Percentiles rank a stretch among this genome's conserved stretches.
phyloP scores from a whole-genome alignment of 169 alveolate species.

The Plasmodium inui region DNA sequence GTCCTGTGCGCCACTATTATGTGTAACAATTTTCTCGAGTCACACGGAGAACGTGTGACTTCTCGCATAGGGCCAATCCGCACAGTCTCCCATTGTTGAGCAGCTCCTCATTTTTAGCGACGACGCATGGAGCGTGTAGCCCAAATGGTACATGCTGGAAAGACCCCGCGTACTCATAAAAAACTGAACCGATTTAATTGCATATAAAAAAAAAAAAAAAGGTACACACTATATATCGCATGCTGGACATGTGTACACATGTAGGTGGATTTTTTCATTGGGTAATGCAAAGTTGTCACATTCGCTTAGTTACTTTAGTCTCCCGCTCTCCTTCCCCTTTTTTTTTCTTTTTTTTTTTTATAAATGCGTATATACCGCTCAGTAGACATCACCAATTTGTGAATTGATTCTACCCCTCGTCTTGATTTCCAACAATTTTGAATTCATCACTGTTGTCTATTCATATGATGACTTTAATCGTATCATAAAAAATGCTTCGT shows the following conservation, averaged over 20 bases:
- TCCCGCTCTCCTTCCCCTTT: background rate
- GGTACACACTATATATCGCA: background rate
- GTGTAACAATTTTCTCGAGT: background rate
- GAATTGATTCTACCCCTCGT: constrained; percentile 4
- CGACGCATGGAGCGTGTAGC: background rate
- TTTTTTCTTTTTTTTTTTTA: constrained; percentile 14
- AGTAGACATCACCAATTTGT: background rate
- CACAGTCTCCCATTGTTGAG: background rate
- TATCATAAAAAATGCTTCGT: background rate
- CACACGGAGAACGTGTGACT: background rate
- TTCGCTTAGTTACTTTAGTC: background rate
- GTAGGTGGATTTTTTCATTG: background rate
- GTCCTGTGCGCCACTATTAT: background rate
- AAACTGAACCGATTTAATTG: background rate
- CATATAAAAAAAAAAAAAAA: background rate
- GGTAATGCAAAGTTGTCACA: background rate
- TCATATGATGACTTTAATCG: background rate
- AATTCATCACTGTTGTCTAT: constrained; percentile 13
- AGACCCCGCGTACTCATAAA: background rate
- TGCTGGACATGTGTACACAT: background rate
- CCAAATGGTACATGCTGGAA: background rate
- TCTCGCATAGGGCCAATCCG: background rate
- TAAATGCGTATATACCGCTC: background rate
- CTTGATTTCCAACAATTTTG: constrained; percentile 1
- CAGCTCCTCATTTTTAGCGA: background rate